A percentile compares a stretch with the other conserved stretches of the same genome.
Evolutionary conservation across 129 eudicot species (phyloP).

Genomic region (Flaveria linearis): DNA sequence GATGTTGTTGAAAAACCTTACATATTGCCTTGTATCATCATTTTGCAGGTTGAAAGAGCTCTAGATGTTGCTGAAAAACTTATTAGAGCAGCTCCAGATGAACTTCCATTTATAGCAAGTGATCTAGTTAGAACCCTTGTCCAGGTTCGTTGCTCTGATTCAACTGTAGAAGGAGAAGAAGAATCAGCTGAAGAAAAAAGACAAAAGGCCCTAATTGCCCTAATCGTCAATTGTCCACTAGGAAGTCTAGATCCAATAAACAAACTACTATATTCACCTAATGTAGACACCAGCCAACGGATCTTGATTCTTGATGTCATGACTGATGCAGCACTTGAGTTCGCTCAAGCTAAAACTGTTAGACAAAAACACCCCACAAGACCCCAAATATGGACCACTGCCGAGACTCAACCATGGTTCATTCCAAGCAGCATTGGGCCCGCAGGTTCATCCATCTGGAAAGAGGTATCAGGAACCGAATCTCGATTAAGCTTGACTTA

Average conservation of each 20-base stretch:
- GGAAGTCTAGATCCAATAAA: constrained; percentile 65
- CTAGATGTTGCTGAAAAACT: constrained; percentile 88
- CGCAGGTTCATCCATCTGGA: constrained; percentile 76
- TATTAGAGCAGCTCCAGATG: constrained; percentile 90
- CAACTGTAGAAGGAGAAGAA: constrained; percentile 82
- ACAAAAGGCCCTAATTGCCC: constrained; percentile 70
- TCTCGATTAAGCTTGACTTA: constrained; percentile 71
- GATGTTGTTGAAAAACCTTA: too few relatives aligned
- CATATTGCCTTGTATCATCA: background rate
- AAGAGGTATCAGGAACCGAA: constrained; percentile 57
- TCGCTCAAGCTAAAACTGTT: constrained; percentile 51
- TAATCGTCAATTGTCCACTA: constrained; percentile 67
- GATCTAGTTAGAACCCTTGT: constrained; percentile 76
- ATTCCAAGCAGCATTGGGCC: constrained; percentile 72
- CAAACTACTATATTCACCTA: constrained; percentile 81
- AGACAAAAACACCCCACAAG: constrained; percentile 42
- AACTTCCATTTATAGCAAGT: constrained; percentile 68
- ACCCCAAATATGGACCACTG: constrained; percentile 54
- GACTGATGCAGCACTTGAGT: constrained; percentile 89
- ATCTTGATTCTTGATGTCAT: constrained; percentile 81
- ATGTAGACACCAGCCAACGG: constrained; percentile 84
- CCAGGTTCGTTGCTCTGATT: constrained; percentile 83
- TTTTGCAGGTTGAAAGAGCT: constrained; percentile 87
- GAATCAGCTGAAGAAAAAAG: constrained; percentile 90
- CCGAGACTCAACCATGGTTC: constrained; percentile 87